A percentile compares a stretch with the other conserved stretches of the same genome.
These are phyloP conservation scores for Crassisporium funariophilum DNA, from an alignment of 768 basidiomycete species.

Conservation along the genomic window DNA sequence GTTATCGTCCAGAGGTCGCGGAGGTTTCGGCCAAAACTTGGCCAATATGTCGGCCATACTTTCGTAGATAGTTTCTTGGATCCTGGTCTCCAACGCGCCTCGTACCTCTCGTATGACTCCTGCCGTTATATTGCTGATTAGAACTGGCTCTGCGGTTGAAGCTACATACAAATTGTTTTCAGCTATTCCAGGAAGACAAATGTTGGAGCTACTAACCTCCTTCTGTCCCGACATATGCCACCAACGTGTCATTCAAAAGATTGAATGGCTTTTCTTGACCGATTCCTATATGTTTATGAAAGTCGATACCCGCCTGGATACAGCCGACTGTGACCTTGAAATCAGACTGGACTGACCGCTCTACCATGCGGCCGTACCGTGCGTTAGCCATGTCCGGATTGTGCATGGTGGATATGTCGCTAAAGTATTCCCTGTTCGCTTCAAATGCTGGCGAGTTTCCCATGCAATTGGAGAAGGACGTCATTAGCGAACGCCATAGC, in stretches of 20 bases:
- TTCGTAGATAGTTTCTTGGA: constrained; percentile 8
- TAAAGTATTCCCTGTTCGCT: neutral
- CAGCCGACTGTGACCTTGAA: constrained; percentile 2
- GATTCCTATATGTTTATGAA: constrained; percentile 12
- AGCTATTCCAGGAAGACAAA: no score
- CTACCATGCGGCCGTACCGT: neutral
- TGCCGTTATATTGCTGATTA: no score
- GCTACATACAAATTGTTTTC: no score
- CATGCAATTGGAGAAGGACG: neutral
- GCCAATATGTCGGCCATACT: constrained; percentile 9
- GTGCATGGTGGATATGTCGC: constrained; percentile 6
- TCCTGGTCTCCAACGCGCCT: neutral
- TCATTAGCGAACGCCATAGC: neutral
- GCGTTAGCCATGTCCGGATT: neutral
- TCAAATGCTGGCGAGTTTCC: neutral
- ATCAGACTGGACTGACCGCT: no score
- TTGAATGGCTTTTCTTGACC: constrained; percentile 6
- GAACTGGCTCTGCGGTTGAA: no score
- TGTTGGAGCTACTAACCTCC: no score
- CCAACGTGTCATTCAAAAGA: no score
- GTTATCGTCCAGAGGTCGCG: no score
- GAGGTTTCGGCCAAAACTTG: constrained; percentile 6
- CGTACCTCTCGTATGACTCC: neutral
- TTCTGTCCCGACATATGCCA: no score
- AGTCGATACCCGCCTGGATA: constrained; percentile 5